Conservation (phyloP, 768 basidiomycete genomes). For the Termitomyces sp. region DNA sequence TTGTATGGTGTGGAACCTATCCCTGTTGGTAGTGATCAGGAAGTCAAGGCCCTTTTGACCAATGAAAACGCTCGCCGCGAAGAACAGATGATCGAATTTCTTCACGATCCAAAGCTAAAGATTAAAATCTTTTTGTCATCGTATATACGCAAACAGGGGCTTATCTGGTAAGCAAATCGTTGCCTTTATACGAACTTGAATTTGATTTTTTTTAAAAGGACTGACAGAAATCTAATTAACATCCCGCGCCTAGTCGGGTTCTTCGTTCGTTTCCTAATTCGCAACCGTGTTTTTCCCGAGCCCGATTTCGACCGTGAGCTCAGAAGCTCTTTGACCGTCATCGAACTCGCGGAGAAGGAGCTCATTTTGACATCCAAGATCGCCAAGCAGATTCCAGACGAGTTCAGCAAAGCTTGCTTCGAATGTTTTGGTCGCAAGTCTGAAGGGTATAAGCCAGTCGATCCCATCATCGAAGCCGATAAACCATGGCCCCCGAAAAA, state of each 20-base stretch:
- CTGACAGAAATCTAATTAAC: slow-evolving; percentile 45
- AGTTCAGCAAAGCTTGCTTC: slow-evolving; percentile 48
- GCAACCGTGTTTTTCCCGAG: slow-evolving; percentile 54
- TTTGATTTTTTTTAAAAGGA: slow-evolving; percentile 28
- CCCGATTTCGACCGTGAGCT: slow-evolving; percentile 42
- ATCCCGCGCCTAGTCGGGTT: slow-evolving; percentile 57
- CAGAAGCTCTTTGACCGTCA: slow-evolving; percentile 43
- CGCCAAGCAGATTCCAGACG: slow-evolving; percentile 46
- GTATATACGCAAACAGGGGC: slow-evolving; percentile 63
- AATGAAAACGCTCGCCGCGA: slow-evolving; percentile 38
- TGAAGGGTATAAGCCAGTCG: slow-evolving; percentile 35
- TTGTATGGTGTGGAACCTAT: slow-evolving; percentile 32
- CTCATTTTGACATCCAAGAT: slow-evolving; percentile 49
- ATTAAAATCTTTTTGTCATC: slow-evolving; percentile 71
- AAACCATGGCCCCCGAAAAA: not conserved
- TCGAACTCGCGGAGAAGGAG: slow-evolving; percentile 43
- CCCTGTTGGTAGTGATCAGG: slow-evolving; percentile 34
- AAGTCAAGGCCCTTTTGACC: slow-evolving; percentile 35
- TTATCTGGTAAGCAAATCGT: slow-evolving; percentile 54
- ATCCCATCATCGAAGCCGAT: slow-evolving; percentile 11
- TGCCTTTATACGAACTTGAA: not conserved
- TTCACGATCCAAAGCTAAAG: slow-evolving; percentile 57
- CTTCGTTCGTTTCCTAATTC: slow-evolving; percentile 61
- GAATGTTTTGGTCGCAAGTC: slow-evolving; percentile 49
- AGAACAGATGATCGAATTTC: slow-evolving; percentile 48